Evolutionary conservation across 805 yeast genomes (phyloP).

Genomic region (Zygotorulaspora sp.): DNA sequence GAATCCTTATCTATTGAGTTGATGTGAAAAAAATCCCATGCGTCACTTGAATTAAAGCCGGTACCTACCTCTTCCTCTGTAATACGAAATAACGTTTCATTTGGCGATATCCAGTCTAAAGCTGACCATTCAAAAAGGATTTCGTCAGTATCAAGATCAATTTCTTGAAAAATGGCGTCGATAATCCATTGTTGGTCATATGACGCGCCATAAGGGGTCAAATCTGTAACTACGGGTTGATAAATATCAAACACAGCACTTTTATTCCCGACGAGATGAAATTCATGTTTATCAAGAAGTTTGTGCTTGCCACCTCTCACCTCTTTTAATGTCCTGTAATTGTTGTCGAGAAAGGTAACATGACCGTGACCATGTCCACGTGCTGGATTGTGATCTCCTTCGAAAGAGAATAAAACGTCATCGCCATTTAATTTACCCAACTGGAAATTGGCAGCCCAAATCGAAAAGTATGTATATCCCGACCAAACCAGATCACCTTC

Average conservation of each 20-base stretch:
- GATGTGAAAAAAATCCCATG: slow-evolving; percentile 41
- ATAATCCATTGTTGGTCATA: slow-evolving; percentile 36
- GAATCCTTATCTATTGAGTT: slow-evolving; percentile 39
- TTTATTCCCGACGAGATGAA: slow-evolving; percentile 33
- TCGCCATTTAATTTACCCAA: slow-evolving; percentile 26
- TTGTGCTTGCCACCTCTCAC: slow-evolving; percentile 37
- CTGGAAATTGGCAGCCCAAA: slow-evolving; percentile 35
- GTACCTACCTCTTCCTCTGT: slow-evolving; percentile 35
- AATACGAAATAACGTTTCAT: slow-evolving; percentile 33
- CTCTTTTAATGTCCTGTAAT: slow-evolving; percentile 33
- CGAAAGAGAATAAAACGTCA: slow-evolving; percentile 34
- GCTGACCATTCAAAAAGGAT: slow-evolving; percentile 29
- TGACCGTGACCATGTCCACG: slow-evolving; percentile 20
- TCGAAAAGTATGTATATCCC: slow-evolving; percentile 35
- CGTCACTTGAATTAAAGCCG: slow-evolving; percentile 30
- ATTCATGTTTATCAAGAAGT: slow-evolving; percentile 38
- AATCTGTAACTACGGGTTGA: slow-evolving; percentile 34
- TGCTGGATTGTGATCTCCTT: slow-evolving; percentile 38
- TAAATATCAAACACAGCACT: slow-evolving; percentile 36
- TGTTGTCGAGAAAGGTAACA: slow-evolving; percentile 31
- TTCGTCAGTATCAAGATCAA: slow-evolving; percentile 37
- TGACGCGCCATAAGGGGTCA: slow-evolving; percentile 30
- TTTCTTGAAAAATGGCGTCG: slow-evolving; percentile 36
- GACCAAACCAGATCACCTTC: slow-evolving; percentile 40
- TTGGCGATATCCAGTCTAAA: slow-evolving; percentile 36